Evolutionary conservation across 768 basidiomycete genomes (phyloP).

Genomic region (Lactarius hatsudake): DNA sequence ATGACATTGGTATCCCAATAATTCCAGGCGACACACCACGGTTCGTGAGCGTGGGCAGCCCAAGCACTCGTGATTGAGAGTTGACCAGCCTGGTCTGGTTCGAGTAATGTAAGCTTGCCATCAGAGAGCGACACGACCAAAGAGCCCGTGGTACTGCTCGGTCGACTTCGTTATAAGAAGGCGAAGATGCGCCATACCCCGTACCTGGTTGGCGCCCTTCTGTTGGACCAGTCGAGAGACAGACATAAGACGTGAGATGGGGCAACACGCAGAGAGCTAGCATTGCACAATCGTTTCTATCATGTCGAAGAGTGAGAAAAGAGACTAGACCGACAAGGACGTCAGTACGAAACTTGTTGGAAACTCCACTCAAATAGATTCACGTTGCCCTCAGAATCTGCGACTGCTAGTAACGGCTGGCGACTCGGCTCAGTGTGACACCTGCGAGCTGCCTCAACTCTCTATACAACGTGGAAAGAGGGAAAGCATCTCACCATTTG

Average conservation of each 20-base stretch:
- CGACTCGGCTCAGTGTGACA: slow-evolving; percentile 49
- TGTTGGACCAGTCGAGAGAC: slow-evolving; percentile 91
- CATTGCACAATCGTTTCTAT: slow-evolving; percentile 35
- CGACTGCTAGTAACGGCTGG: slow-evolving; percentile 61
- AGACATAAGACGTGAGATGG: slow-evolving; percentile 69
- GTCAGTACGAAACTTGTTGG: slow-evolving; percentile 41
- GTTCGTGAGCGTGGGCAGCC: slow-evolving; percentile 90
- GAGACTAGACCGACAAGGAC: neutral
- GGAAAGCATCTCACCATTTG: slow-evolving; percentile 68
- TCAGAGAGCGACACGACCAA: slow-evolving; percentile 82
- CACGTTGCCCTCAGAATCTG: slow-evolving; percentile 82
- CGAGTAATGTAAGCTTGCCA: slow-evolving; percentile 65
- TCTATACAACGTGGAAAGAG: neutral
- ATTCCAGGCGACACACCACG: slow-evolving; percentile 92
- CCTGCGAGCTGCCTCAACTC: slow-evolving; percentile 39
- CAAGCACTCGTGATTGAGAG: slow-evolving; percentile 56
- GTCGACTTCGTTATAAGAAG: neutral
- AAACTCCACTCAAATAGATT: slow-evolving; percentile 57
- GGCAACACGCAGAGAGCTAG: slow-evolving; percentile 48
- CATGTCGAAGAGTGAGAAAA: neutral
- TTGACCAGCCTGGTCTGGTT: slow-evolving; percentile 43
- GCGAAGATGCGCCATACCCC: slow-evolving; percentile 25
- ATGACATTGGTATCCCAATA: slow-evolving; percentile 77
- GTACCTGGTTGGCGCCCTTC: slow-evolving; percentile 50
- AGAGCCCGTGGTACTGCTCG: slow-evolving; percentile 47